A percentile compares a stretch with the other conserved stretches of the same genome.
Conservation (phyloP, 2,329 filamentous ascomycete species). For the Cercospora nicotianae region DNA sequence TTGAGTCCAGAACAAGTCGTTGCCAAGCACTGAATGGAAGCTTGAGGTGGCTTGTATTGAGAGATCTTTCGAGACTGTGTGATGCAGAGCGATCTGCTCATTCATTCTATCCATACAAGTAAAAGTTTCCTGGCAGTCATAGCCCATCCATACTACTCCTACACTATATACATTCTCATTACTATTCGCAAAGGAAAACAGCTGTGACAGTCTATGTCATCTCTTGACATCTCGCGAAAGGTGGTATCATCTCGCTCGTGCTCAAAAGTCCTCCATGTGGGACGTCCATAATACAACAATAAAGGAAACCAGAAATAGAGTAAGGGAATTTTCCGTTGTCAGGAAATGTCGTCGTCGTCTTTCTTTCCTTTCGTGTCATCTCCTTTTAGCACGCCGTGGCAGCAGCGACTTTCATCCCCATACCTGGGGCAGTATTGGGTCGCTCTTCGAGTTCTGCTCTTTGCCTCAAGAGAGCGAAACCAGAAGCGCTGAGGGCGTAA, state of each 20-base stretch:
- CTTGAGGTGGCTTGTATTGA: too few relatives aligned
- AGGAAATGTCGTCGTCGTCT: not conserved
- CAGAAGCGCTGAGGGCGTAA: slow-evolving; percentile 18
- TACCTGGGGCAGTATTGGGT: not conserved
- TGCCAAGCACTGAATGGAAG: not conserved
- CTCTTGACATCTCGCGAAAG: not conserved
- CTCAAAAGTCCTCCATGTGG: not conserved
- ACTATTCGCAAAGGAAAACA: not conserved
- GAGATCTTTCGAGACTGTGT: not conserved
- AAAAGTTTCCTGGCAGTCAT: not conserved
- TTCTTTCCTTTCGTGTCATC: not conserved
- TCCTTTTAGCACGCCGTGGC: not conserved
- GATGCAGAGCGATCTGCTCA: not conserved
- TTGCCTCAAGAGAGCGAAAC: slow-evolving; percentile 16
- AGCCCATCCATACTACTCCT: not conserved
- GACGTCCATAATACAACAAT: not conserved
- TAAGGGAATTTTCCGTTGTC: not conserved
- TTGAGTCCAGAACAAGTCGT: not conserved
- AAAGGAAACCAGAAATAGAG: not conserved
- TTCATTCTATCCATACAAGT: not conserved
- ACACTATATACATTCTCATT: not conserved
- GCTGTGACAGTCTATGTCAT: not conserved
- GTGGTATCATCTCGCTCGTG: not conserved
- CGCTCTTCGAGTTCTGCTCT: slow-evolving; percentile 7
- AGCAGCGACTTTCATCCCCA: not conserved